Evolutionary conservation across 2,329 filamentous ascomycete species (phyloP).

Genomic region (Truncatella angustata): DNA sequence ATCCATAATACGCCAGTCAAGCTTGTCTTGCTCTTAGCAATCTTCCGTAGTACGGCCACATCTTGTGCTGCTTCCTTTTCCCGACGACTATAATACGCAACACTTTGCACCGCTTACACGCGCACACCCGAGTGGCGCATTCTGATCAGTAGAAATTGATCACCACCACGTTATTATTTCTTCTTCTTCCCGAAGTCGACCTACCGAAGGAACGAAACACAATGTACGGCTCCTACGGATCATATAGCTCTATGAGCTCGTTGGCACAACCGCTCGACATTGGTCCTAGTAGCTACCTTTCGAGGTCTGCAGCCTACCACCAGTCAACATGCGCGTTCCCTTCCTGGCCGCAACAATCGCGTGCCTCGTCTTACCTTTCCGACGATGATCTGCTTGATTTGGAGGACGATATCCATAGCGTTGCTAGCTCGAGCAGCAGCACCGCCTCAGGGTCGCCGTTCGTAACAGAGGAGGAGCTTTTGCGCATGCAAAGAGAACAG

Average conservation of each 20-base stretch:
- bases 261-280: constrained; percentile 31
- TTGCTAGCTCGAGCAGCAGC: constrained; percentile 34
- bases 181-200: background rate
- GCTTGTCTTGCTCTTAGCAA: constrained; percentile 6
- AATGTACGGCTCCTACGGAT: constrained; percentile 34
- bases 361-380: constrained; percentile 56
- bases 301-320: constrained; percentile 24
- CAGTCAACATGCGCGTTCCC: constrained; percentile 38
- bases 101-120: constrained; percentile 3
- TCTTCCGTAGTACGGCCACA: background rate
- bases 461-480: constrained; percentile 45
- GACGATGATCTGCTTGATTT: constrained; percentile 61
- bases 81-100: background rate
- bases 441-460: constrained; percentile 42
- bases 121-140: background rate
- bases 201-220: background rate
- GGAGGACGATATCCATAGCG: constrained; percentile 47
- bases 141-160: background rate
- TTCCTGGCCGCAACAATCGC: constrained; percentile 42
- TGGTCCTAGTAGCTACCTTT: constrained; percentile 26
- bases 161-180: background rate
- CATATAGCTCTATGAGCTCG: constrained; percentile 35
- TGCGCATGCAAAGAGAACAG: constrained; percentile 50
- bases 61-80: background rate
- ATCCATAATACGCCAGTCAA: background rate